Evolutionary conservation across 768 basidiomycete species (phyloP).

Genomic region (Agrocybe praecox): DNA sequence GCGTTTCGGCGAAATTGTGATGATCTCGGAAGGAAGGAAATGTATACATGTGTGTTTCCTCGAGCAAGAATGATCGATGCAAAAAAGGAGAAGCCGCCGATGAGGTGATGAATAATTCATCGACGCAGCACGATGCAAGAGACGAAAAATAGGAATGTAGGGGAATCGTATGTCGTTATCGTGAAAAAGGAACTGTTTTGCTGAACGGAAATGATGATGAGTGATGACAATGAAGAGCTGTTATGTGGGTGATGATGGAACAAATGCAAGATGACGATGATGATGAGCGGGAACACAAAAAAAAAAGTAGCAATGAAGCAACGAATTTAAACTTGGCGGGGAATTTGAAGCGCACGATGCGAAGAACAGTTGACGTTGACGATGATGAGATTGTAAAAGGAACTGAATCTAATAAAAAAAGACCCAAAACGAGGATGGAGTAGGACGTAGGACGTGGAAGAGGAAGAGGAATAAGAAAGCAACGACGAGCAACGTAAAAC

Average conservation of each 20-base stretch:
- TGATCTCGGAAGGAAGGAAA: too few species aligned
- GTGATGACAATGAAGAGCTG: conserved; percentile 3
- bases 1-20: too few species aligned
- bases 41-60: too few species aligned
- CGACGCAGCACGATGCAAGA: not conserved
- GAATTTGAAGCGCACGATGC: conserved; percentile 21
- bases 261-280: conserved; percentile 5
- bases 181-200: not conserved
- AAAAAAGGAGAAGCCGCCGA: too few species aligned
- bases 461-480: conserved; percentile 4
- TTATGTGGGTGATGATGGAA: not conserved
- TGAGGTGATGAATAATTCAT: not conserved
- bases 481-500: conserved; percentile 1
- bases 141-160: not conserved
- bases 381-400: not conserved
- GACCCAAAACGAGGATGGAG: conserved; percentile 9
- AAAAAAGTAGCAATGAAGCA: too few species aligned
- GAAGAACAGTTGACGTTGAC: conserved; percentile 4
- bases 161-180: not conserved
- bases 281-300: conserved; percentile 4
- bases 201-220: conserved; percentile 2
- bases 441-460: conserved; percentile 6
- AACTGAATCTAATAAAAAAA: conserved; percentile 12
- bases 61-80: too few species aligned
- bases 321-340: too few species aligned